Evolutionary conservation across 345 rosid genomes (phyloP).

Genomic region (Schrenkiella parvula): DNA sequence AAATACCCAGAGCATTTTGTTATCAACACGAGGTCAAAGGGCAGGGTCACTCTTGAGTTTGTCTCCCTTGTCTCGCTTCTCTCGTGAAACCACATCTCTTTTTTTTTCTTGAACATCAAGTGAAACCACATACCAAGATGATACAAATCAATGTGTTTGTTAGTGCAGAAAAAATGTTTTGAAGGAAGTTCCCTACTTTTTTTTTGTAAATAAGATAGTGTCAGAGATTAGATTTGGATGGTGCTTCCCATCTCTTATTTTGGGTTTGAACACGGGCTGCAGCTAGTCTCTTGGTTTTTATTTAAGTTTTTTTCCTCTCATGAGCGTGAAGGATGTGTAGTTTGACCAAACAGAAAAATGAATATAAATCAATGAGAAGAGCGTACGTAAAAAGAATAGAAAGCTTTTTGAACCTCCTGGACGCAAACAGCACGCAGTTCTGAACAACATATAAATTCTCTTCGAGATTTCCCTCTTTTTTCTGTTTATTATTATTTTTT

Average conservation of each 20-base stretch:
- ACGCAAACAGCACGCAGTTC: background rate
- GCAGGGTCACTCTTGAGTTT: constrained; percentile 59
- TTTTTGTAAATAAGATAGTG: background rate
- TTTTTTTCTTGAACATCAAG: background rate
- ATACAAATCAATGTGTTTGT: background rate
- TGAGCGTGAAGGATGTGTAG: background rate
- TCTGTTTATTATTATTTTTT: too few relatives aligned
- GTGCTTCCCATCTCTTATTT: background rate
- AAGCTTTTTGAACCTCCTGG: background rate
- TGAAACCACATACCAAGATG: background rate
- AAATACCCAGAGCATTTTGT: constrained; percentile 92
- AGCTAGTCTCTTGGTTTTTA: background rate
- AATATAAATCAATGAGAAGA: background rate
- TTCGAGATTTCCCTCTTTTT: background rate
- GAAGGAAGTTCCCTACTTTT: background rate
- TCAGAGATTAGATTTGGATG: background rate
- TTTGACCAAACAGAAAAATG: background rate
- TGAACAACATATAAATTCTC: too few relatives aligned
- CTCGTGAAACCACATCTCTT: constrained; percentile 25
- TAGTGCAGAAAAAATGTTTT: background rate
- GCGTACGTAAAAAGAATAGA: background rate
- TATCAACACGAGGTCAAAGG: constrained; percentile 76
- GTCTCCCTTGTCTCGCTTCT: constrained; percentile 85
- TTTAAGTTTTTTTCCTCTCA: background rate
- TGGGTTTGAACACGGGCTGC: background rate